Evolutionary conservation across 2,329 filamentous ascomycete species (phyloP).

Genomic region (Penicillium sp.): DNA sequence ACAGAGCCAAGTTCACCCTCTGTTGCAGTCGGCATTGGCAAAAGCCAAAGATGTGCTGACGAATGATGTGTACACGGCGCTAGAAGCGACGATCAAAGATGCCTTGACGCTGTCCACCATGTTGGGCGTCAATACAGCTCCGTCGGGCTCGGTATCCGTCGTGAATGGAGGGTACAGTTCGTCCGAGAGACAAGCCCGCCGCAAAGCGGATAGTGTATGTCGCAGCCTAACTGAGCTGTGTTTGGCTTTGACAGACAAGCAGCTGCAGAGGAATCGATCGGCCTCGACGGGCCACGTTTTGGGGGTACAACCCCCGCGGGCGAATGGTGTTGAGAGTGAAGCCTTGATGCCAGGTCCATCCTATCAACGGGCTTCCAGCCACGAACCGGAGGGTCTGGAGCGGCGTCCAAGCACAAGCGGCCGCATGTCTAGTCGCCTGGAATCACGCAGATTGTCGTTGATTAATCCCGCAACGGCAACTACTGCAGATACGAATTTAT

Average conservation of each 20-base stretch:
- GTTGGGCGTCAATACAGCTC: slow-evolving; percentile 73
- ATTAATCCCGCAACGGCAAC: slow-evolving; percentile 31
- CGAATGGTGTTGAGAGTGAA: slow-evolving; percentile 33
- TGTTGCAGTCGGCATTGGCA: slow-evolving; percentile 76
- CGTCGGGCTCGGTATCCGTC: slow-evolving; percentile 45
- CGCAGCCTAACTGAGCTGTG: slow-evolving; percentile 91
- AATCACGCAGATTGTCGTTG: slow-evolving; percentile 47
- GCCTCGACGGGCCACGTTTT: slow-evolving; percentile 35
- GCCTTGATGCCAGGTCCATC: slow-evolving; percentile 33
- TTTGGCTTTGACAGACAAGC: slow-evolving; percentile 74
- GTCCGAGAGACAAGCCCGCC: slow-evolving; percentile 81
- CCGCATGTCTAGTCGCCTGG: slow-evolving; percentile 39
- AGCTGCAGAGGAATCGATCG: slow-evolving; percentile 34
- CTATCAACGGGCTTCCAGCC: slow-evolving; percentile 44
- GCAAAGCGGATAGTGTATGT: slow-evolving; percentile 91
- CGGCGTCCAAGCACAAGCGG: slow-evolving; percentile 32
- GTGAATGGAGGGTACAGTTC: slow-evolving; percentile 41
- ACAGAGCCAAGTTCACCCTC: slow-evolving; percentile 67
- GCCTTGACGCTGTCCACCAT: slow-evolving; percentile 77
- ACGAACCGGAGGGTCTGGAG: slow-evolving; percentile 42
- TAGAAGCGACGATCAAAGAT: slow-evolving; percentile 81
- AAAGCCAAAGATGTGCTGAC: slow-evolving; percentile 75
- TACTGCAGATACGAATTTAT: slow-evolving; percentile 24
- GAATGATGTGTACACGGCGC: slow-evolving; percentile 72
- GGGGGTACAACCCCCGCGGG: slow-evolving; percentile 23